Conservation (phyloP, 1,139 yeast species). For the Arxiozyma bovina region DNA sequence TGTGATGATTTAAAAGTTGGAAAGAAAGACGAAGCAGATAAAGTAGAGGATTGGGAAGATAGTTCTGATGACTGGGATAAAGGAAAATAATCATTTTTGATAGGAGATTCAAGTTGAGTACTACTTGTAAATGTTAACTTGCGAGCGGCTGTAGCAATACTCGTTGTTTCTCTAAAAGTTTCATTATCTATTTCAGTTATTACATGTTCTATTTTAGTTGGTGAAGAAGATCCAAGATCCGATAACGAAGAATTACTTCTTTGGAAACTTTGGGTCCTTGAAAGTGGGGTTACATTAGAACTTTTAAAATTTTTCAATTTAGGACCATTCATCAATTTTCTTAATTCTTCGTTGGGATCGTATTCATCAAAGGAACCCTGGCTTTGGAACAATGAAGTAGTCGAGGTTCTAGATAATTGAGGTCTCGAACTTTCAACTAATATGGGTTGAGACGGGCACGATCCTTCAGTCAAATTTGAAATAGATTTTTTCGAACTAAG, state of each 20-base stretch:
- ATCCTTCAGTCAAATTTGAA: background rate
- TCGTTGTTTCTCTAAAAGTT: slow-evolving; percentile 10
- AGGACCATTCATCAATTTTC: slow-evolving; percentile 15
- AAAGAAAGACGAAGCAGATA: slow-evolving; percentile 3
- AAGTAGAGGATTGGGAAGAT: too few species aligned
- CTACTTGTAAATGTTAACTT: slow-evolving; percentile 16
- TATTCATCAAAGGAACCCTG: slow-evolving; percentile 31
- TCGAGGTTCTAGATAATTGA: slow-evolving; percentile 6
- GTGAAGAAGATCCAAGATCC: slow-evolving; percentile 4
- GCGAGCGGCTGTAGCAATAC: slow-evolving; percentile 8
- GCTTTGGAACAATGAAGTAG: slow-evolving; percentile 14
- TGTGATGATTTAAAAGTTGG: background rate
- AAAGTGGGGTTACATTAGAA: slow-evolving; percentile 3
- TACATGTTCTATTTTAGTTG: slow-evolving; percentile 5
- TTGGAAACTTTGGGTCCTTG: slow-evolving; percentile 6
- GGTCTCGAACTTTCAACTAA: background rate
- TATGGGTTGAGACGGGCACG: background rate
- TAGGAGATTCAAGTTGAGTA: slow-evolving; percentile 6
- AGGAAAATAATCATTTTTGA: background rate
- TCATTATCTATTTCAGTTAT: slow-evolving; percentile 6
- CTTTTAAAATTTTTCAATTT: slow-evolving; percentile 23
- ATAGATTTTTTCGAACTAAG: background rate
- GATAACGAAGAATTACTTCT: slow-evolving; percentile 4
- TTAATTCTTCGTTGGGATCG: slow-evolving; percentile 21
- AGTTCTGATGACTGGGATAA: background rate